These are phyloP conservation scores for Candida easanensis DNA, from an alignment of 805 yeast species.

Conservation along the genomic window DNA sequence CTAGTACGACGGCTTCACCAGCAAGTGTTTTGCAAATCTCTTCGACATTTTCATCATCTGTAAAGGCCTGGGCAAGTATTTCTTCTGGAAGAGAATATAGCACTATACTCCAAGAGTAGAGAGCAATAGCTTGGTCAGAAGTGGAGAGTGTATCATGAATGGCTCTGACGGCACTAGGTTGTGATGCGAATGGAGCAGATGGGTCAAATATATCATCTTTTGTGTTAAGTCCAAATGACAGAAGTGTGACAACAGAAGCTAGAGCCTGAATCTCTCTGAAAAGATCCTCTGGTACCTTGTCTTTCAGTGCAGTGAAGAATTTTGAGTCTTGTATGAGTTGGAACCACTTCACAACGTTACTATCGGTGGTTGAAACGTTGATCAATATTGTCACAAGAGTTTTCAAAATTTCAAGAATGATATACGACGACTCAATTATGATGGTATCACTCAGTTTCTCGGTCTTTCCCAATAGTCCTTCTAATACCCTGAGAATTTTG, in stretches of 20 bases:
- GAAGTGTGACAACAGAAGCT: conserved; percentile 45
- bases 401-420: conserved; percentile 35
- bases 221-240: conserved; percentile 56
- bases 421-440: conserved; percentile 32
- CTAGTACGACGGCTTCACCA: conserved; percentile 34
- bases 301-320: conserved; percentile 18
- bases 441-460: conserved; percentile 2
- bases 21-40: conserved; percentile 13
- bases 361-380: conserved; percentile 34
- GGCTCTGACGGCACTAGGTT: conserved; percentile 35
- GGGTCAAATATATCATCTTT: conserved; percentile 41
- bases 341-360: conserved; percentile 53
- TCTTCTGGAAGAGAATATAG: conserved; percentile 47
- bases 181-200: conserved; percentile 38
- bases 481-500: conserved; percentile 21
- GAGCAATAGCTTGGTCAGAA: conserved; percentile 42
- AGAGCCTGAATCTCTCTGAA: conserved; percentile 41
- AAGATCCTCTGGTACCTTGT: conserved; percentile 17
- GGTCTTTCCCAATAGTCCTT: conserved; percentile 2
- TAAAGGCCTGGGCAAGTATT: conserved; percentile 39
- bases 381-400: conserved; percentile 39
- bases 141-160: conserved; percentile 39
- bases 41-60: conserved; percentile 20
- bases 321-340: conserved; percentile 39
- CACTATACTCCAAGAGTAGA: conserved; percentile 67